Evolutionary conservation across 768 basidiomycete genomes (phyloP).

Genomic region (Phanerodontia chrysosporium): DNA sequence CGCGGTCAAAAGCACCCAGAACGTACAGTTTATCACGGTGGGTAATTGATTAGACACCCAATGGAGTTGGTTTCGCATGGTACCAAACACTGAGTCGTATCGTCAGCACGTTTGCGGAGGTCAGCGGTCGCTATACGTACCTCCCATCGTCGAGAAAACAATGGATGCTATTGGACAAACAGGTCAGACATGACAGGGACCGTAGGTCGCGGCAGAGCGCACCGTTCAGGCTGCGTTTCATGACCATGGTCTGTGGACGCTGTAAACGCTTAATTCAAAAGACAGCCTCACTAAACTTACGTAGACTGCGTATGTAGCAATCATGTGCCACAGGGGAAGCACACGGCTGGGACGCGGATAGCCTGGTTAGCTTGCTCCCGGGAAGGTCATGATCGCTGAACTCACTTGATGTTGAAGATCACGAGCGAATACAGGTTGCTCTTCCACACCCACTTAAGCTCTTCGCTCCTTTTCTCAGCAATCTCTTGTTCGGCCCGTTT

Average conservation of each 20-base stretch:
- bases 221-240: constrained; percentile 8
- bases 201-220: not conserved
- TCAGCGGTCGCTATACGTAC: not conserved
- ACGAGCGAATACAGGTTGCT: constrained; percentile 46
- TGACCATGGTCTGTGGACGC: constrained; percentile 11
- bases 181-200: too few relatives aligned
- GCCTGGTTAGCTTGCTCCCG: too few relatives aligned
- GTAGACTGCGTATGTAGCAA: constrained; percentile 9
- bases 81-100: not conserved
- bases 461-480: constrained; percentile 53
- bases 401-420: constrained; percentile 39
- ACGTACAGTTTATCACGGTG: not conserved
- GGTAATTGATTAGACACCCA: not conserved
- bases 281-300: too few relatives aligned
- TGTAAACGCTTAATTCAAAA: too few relatives aligned
- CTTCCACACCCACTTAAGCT: constrained; percentile 51
- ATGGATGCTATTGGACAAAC: not conserved
- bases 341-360: not conserved
- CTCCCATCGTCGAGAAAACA: constrained; percentile 5
- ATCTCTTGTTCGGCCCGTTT: constrained; percentile 48
- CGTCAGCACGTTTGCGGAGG: not conserved
- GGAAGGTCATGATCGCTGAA: not conserved
- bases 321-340: constrained; percentile 9
- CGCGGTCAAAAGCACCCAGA: not conserved
- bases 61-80: not conserved